Percentiles rank a stretch among this genome's conserved stretches.
Conservation (phyloP, 2,329 filamentous ascomycete genomes). For the Cercospora sesami region DNA sequence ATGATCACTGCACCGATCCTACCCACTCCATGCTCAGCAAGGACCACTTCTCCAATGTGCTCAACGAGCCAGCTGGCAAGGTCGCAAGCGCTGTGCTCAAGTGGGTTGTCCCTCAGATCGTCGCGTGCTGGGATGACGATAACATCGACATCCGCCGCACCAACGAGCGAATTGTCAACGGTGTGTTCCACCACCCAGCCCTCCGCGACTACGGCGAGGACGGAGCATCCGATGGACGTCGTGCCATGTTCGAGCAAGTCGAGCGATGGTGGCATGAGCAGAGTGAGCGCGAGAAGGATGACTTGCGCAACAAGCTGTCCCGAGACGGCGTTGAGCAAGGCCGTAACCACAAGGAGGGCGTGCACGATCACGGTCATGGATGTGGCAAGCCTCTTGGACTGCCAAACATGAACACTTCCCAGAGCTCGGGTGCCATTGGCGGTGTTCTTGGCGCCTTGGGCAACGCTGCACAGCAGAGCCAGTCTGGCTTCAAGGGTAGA, state of each 20-base stretch:
- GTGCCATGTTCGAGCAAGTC: slow-evolving; percentile 76
- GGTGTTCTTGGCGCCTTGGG: slow-evolving; percentile 41
- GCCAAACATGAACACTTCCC: slow-evolving; percentile 58
- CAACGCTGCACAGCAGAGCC: slow-evolving; percentile 45
- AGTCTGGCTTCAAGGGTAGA: slow-evolving; percentile 28
- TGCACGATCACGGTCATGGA: slow-evolving; percentile 80
- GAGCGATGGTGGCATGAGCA: slow-evolving; percentile 79
- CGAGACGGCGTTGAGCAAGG: slow-evolving; percentile 74
- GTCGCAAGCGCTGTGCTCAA: slow-evolving; percentile 74
- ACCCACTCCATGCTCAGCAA: slow-evolving; percentile 96
- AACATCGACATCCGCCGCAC: slow-evolving; percentile 66
- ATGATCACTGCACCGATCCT: slow-evolving; percentile 74
- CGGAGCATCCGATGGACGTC: slow-evolving; percentile 69
- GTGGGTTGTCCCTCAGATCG: slow-evolving; percentile 85
- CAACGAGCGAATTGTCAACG: slow-evolving; percentile 73
- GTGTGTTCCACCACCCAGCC: slow-evolving; percentile 86
- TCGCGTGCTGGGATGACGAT: slow-evolving; percentile 83
- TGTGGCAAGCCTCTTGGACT: slow-evolving; percentile 78
- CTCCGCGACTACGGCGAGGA: slow-evolving; percentile 69
- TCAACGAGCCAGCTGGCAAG: slow-evolving; percentile 86
- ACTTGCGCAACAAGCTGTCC: slow-evolving; percentile 72
- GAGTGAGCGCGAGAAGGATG: slow-evolving; percentile 61
- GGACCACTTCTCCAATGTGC: slow-evolving; percentile 86
- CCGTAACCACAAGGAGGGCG: slow-evolving; percentile 82
- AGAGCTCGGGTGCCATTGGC: slow-evolving; percentile 48